These are phyloP conservation scores for Paraphoma chrysanthemicola DNA, from an alignment of 2,329 filamentous ascomycete genomes.

Conservation along the genomic window DNA sequence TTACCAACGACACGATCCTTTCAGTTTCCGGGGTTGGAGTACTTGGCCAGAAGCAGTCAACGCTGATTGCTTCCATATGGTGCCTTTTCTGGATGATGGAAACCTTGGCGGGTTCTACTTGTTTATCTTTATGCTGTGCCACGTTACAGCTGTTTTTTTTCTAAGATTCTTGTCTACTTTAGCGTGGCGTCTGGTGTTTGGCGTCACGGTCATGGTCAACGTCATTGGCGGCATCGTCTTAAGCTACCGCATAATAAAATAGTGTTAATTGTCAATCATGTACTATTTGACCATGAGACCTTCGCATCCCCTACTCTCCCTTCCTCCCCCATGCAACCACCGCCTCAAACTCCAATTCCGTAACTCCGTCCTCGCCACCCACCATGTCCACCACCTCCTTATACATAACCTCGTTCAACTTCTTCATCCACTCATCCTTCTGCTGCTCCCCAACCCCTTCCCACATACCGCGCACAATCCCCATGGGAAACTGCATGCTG, in stretches of 20 bases:
- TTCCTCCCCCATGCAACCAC: constrained; percentile 25
- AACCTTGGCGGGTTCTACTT: not conserved
- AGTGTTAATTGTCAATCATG: not conserved
- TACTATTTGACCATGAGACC: not conserved
- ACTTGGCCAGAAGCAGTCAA: not conserved
- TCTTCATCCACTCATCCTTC: constrained; percentile 14
- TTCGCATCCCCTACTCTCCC: not conserved
- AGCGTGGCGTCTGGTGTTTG: not conserved
- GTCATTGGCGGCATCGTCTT: too few relatives aligned
- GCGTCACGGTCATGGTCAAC: too few relatives aligned
- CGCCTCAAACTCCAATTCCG: constrained; percentile 21
- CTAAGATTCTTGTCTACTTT: not conserved
- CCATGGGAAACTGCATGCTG: constrained; percentile 24
- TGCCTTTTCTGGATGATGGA: not conserved
- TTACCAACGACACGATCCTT: not conserved
- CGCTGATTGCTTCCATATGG: not conserved
- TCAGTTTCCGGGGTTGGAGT: not conserved
- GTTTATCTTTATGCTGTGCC: not conserved
- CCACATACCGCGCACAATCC: constrained; percentile 21
- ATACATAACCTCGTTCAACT: constrained; percentile 15
- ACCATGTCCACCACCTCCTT: constrained; percentile 11
- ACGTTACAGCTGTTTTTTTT: not conserved
- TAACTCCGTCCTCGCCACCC: constrained; percentile 10
- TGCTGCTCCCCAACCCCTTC: constrained; percentile 10
- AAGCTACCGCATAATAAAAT: too few relatives aligned